Evolutionary conservation across 1,139 yeast genomes (phyloP).

Genomic region (Yamadazyma conglobata): DNA sequence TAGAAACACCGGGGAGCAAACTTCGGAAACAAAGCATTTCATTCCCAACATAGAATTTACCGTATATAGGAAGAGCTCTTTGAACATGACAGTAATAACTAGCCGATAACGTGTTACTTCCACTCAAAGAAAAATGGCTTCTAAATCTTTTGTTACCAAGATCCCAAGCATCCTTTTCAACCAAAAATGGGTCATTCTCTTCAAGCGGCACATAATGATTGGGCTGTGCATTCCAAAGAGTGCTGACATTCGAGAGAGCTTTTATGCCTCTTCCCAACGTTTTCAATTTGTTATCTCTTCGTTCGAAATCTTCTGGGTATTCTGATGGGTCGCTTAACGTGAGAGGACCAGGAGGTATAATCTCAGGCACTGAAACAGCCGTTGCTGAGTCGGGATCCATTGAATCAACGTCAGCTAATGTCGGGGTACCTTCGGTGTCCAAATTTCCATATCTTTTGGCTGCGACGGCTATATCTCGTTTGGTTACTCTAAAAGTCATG

Average conservation of each 20-base stretch:
- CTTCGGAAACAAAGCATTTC: constrained; percentile 74
- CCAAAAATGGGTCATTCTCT: constrained; percentile 41
- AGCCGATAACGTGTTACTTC: constrained; percentile 52
- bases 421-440: constrained; percentile 1
- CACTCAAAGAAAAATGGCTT: constrained; percentile 61
- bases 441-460: constrained; percentile 21
- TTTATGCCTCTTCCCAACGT: constrained; percentile 28
- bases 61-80: constrained; percentile 73
- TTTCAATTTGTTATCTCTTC: constrained; percentile 16
- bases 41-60: constrained; percentile 72
- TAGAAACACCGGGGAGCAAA: constrained; percentile 70
- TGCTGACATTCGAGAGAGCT: constrained; percentile 38
- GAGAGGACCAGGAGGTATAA: constrained; percentile 25
- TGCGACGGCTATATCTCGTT: constrained; percentile 22
- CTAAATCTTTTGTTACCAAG: constrained; percentile 55
- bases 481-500: constrained; percentile 33
- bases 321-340: constrained; percentile 30
- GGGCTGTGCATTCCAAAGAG: constrained; percentile 63
- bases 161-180: constrained; percentile 37
- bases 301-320: constrained; percentile 15
- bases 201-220: constrained; percentile 50
- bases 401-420: neutral
- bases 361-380: neutral
- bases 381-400: no score
- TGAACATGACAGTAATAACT: constrained; percentile 71